Evolutionary conservation across 192 early-diverging fungal species (phyloP), one percentile per base, ranked within the genome.

Genomic region (Coemansia interrupta): DNA sequence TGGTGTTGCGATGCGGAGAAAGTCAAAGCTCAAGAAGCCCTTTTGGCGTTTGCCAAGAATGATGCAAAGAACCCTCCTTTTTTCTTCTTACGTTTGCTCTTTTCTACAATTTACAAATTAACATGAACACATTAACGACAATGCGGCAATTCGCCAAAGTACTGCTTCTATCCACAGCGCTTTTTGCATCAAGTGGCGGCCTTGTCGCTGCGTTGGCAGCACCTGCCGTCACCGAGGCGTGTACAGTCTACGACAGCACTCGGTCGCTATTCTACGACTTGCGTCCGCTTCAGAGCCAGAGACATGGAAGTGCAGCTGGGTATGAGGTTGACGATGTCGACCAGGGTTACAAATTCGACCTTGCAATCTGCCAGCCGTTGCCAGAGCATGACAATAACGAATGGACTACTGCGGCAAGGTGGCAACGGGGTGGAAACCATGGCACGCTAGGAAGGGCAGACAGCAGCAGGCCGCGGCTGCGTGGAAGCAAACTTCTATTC

Each of bases 331-430:
- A 77, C 22, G 65, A 63, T 6, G 30, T 54, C 5, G 68, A 66
- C 26, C 68, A 56, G 0, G 73, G 67, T 7, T 80, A 64, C 60
- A 56, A 42, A 12, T 83, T 80, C 44, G 42, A 55, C 28, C 47
- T 83, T 19, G 60, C 67, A 11, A 58, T 83, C 15, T 83, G 81
- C 46, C 36, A 43, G n/a, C 36, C 44, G 3, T 57, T 73, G 1
- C 23, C 66, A 0, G 61, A 42, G 6, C 23, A 39, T 9, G 39
- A 20, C 28, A 61, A 50, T 12, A 49, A 58, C 14, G 10, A 52
- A 17, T 52, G 24, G 50, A 23, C 20, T 2, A 40, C 47, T 23
- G 63, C 55, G 8, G 69, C 61, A 13, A 58, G 22, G 30, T 74
- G 72, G 61, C 56, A 45, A 14, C 56, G 24, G 13, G 61, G 58